phyloP scores from a whole-genome alignment of 1,284 basidiomycete genomes.

The Ceratobasidium sp. region DNA sequence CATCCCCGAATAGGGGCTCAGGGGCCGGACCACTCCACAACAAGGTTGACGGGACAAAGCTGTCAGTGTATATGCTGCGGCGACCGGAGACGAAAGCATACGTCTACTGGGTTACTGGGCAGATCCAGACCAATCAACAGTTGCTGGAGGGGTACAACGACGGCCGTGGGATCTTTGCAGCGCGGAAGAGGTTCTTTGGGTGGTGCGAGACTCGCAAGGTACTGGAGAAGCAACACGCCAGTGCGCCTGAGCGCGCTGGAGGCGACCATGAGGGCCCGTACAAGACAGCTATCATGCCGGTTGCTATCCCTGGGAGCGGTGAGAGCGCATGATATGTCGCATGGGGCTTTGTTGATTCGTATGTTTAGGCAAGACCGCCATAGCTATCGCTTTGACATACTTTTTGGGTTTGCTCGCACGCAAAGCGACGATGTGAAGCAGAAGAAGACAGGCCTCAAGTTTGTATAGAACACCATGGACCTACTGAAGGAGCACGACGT shows the following conservation, averaged over 20 bases:
- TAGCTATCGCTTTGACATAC: constrained; percentile 82
- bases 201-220: constrained; percentile 70
- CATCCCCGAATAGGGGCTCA: too few relatives aligned
- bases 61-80: constrained; percentile 75
- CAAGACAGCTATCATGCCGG: constrained; percentile 90
- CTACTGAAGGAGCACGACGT: constrained; percentile 77
- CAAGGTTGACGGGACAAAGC: constrained; percentile 56
- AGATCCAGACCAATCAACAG: constrained; percentile 44
- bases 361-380: constrained; percentile 86
- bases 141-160: constrained; percentile 35
- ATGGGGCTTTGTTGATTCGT: not conserved
- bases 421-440: constrained; percentile 91
- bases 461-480: constrained; percentile 80
- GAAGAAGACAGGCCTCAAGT: constrained; percentile 84
- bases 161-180: too few relatives aligned
- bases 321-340: constrained; percentile 55
- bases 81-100: constrained; percentile 77
- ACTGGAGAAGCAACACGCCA: constrained; percentile 51
- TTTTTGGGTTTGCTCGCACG: constrained; percentile 90
- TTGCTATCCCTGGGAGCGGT: constrained; percentile 95
- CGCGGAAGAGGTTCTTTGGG: constrained; percentile 82
- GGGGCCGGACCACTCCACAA: too few relatives aligned
- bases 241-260: constrained; percentile 38
- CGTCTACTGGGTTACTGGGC: constrained; percentile 73
- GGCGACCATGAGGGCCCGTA: constrained; percentile 62